Base-by-base conservation (phyloP, 208 protist species). In the Tritrichomonas foetus region DNA sequence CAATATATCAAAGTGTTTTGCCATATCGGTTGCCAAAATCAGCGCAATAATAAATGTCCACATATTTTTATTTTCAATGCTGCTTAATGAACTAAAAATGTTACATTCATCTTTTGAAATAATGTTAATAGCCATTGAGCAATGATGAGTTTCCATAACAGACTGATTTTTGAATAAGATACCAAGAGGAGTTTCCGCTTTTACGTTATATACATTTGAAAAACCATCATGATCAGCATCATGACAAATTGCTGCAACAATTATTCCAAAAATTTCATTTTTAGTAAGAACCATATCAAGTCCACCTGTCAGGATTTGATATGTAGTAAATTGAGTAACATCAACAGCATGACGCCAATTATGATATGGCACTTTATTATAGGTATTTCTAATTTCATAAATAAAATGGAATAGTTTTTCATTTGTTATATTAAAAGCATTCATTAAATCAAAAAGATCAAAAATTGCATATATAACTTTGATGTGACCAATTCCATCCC, bases 161-260 rank as follows among this genome's bases (percentile, higher is more conserved):
- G 93, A 94, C 74, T 95, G 74, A 92, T 97, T 95, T 82, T 97
- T 97, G 94, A 96, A 97, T 39, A 41, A 82, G 1, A 97, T 97
- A 41, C 97, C 97, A 55, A 98, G 95, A 93, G 97, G 96, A 14
- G 97, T 95, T 92, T 96, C 95, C 14, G 97, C 97, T 93, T 97
- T 97, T 30, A 97, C 95, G 94, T 98, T 97, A 95, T 98, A 99
- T 94, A 97, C 97, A 95, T 99, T 99, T 95, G 98, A 98, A 47
- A 99, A 94, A 39, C 98, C 98, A 3, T 98, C 98, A 95, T 99
- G 98, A 94, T 98, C 97, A 94, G 98, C 97, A 96, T 99, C 98
- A 96, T 99, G 98, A 80, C 98, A 96, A 33, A 97, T 95, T 30
- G 96, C 97, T n/a, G 97, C 96, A 30, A 98, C 94, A 16, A 99